Percentiles rank a stretch among this genome's conserved stretches.
Evolutionary conservation across 306 rosid genomes (phyloP).

Genomic region (Urtica urens): DNA sequence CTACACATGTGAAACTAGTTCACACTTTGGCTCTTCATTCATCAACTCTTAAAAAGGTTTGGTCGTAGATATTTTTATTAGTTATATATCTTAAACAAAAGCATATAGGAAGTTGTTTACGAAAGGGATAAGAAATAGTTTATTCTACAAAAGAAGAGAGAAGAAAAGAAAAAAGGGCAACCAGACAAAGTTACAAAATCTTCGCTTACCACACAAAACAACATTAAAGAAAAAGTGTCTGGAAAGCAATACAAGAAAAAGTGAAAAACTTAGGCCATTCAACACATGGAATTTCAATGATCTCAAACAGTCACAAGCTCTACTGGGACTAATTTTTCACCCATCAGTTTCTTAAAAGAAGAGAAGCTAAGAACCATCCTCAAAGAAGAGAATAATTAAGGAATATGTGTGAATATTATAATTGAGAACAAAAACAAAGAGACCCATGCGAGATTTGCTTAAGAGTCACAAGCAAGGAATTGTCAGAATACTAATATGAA

Average conservation of each 20-base stretch:
- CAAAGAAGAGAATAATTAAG: constrained; percentile 8
- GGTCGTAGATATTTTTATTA: background rate
- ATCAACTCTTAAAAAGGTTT: background rate
- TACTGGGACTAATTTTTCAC: background rate
- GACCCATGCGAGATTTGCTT: background rate
- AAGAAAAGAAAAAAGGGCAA: background rate
- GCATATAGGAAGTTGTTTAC: background rate
- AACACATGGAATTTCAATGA: constrained; percentile 3
- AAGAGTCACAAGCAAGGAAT: constrained; percentile 10
- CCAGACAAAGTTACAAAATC: background rate
- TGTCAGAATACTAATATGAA: background rate
- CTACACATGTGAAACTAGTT: background rate
- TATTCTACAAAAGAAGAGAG: background rate
- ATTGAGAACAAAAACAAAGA: background rate
- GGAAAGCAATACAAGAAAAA: background rate
- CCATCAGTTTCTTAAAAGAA: too few relatives aligned
- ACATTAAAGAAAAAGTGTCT: background rate
- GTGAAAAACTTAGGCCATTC: background rate
- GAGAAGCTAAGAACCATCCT: background rate
- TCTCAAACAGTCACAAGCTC: background rate
- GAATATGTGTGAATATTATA: background rate
- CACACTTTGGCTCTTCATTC: background rate
- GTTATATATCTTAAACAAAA: background rate
- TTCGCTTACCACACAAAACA: background rate
- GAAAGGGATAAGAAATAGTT: background rate